Evolutionary conservation across 2,329 filamentous ascomycete species (phyloP).

Genomic region (Microdochium trichocladiopsis): DNA sequence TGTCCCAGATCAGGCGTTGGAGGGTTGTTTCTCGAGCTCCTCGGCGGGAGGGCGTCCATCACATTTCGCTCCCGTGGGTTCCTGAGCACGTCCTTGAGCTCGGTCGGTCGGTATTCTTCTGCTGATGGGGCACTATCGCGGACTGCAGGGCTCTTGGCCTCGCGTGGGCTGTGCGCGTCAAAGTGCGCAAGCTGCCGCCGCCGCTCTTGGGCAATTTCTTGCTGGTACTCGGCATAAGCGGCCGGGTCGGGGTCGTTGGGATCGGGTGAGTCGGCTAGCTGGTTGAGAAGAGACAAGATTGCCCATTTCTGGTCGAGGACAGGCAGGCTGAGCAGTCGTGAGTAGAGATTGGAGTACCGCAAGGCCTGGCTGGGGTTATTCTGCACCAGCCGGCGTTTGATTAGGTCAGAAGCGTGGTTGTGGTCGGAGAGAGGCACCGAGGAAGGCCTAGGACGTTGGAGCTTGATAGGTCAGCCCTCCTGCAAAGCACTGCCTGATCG

Average conservation of each 20-base stretch:
- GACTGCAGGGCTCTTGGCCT: constrained; percentile 8
- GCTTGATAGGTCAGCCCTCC: constrained; percentile 3
- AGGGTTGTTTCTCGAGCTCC: not conserved
- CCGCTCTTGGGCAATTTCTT: constrained; percentile 13
- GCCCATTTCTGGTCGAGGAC: constrained; percentile 96
- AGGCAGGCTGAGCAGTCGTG: constrained; percentile 79
- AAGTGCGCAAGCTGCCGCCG: constrained; percentile 4
- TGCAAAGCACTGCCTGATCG: too few species aligned
- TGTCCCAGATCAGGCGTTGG: not conserved
- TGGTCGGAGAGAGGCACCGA: constrained; percentile 61
- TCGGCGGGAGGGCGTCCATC: not conserved
- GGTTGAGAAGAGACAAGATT: constrained; percentile 85
- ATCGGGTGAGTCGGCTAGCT: constrained; percentile 64
- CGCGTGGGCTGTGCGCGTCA: constrained; percentile 9
- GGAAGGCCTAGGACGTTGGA: constrained; percentile 27
- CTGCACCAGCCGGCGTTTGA: constrained; percentile 79
- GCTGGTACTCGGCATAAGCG: constrained; percentile 21
- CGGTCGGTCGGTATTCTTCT: constrained; percentile 16
- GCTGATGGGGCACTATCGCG: constrained; percentile 6
- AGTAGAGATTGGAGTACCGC: constrained; percentile 85
- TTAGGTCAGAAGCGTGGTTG: constrained; percentile 87
- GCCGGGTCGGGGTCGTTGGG: constrained; percentile 38
- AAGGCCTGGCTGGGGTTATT: constrained; percentile 73
- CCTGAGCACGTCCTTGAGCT: constrained; percentile 16
- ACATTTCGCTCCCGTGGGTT: not conserved